Evolutionary conservation across 306 rosid species (phyloP), one percentile per base, ranked within the genome.

Genomic region (Rosa chinensis): DNA sequence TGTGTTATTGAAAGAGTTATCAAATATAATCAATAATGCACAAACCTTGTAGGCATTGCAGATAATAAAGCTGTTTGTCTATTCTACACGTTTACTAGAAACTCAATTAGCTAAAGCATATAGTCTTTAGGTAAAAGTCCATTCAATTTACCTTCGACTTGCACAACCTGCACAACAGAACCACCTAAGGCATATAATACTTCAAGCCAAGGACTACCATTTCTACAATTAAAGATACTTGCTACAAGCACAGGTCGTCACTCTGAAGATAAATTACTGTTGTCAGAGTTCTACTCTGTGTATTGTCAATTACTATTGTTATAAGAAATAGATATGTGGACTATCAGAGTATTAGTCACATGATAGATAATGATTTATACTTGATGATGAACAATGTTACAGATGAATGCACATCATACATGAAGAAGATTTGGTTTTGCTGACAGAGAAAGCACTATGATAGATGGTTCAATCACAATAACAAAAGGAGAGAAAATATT

Each of bases 131-230:
- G 28, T 25, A 25, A 25, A 25, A 25, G 28, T 25, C 1, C 28
- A 25, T 28, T 28, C 32, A 28, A 28, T 28, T 28, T 2, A 28
- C 32, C 32, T 28, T 28, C 32, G 32, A 28, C 32, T 28, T 28
- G 32, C 32, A 28, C 2, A 28, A 2, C 32, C 32, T 28, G 32
- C 32, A 28, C 2, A 28, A 28, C 32, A 28, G 32, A 28, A 28
- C 32, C 32, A 28, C 32, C 32, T 89, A 28, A 86, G 88, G 80
- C 56, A 74, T 4, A 89, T 94, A 87, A 85, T 90, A 79, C 37
- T 81, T 53, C 67, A 85, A 39, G 92, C 94, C 55, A 90, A 90
- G 86, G 55, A 5, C 18, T 94, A 85, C 23, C 68, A 88, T 9
- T 92, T 94, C 62, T 88, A 78, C 85, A 48, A 79, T 32, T 83